A percentile compares a stretch with the other conserved stretches of the same genome.
phyloP scores from a whole-genome alignment of 192 early-diverging fungal species.

The Backusella circina region DNA sequence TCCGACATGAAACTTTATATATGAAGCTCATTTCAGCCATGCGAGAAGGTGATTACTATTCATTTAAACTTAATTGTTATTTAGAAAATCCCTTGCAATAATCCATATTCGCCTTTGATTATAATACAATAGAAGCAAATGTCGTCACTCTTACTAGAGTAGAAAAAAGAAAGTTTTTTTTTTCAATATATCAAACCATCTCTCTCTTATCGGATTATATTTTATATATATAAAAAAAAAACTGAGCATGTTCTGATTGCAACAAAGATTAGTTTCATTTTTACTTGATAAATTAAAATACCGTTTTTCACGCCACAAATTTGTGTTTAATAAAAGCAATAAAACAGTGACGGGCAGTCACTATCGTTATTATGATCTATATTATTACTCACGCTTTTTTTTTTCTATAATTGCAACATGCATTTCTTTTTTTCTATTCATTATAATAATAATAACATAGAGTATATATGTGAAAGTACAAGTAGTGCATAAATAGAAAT shows the following conservation, averaged over 20 bases:
- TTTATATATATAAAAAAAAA: neutral
- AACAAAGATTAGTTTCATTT: neutral
- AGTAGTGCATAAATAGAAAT: too few relatives aligned
- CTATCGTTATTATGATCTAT: neutral
- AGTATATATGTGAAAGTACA: too few relatives aligned
- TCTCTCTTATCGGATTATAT: neutral
- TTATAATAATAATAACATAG: neutral
- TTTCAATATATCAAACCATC: neutral
- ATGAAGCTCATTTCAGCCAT: neutral
- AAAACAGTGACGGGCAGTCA: neutral
- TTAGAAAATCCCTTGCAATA: too few relatives aligned
- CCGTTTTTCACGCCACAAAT: neutral
- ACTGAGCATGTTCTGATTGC: neutral
- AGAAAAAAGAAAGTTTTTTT: too few relatives aligned
- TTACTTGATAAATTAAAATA: neutral
- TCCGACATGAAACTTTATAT: neutral
- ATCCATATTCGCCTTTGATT: too few relatives aligned
- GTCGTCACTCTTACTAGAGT: too few relatives aligned
- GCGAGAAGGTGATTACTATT: too few relatives aligned
- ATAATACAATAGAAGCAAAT: too few relatives aligned
- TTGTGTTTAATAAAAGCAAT: neutral
- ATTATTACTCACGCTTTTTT: neutral
- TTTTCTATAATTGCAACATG: neutral
- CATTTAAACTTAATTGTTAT: too few relatives aligned
- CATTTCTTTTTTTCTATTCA: neutral